These are phyloP conservation scores for Trypanosomatidae sp. DNA, from an alignment of 208 protist species.

Conservation along the genomic window DNA sequence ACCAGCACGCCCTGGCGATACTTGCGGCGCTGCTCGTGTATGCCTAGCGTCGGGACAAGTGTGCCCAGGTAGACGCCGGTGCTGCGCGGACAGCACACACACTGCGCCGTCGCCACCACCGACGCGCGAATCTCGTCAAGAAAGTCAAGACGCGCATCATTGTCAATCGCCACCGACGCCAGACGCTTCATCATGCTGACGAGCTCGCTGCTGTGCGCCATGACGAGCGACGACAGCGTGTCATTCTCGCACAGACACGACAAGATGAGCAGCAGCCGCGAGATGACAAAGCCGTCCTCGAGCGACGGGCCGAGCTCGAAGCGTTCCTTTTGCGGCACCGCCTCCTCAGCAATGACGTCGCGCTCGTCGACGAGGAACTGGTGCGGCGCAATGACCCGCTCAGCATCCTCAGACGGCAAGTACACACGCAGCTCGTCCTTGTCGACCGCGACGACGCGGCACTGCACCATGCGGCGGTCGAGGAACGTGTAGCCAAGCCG, in stretches of 20 bases:
- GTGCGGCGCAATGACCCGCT: conserved; percentile 14
- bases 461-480: conserved; percentile 48
- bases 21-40: conserved; percentile 22
- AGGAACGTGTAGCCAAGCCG: conserved; percentile 52
- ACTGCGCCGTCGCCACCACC: conserved; percentile 37
- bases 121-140: conserved; percentile 57
- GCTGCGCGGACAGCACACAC: conserved; percentile 11
- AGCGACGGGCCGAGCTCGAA: conserved; percentile 27
- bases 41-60: conserved; percentile 47
- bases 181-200: conserved; percentile 48
- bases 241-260: conserved; percentile 75
- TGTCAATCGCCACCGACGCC: conserved; percentile 51
- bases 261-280: conserved; percentile 66
- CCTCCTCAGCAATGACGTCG: conserved; percentile 38
- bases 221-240: conserved; percentile 41
- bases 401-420: conserved; percentile 17
- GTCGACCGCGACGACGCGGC: conserved; percentile 21
- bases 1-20: conserved; percentile 47
- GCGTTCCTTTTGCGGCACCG: conserved; percentile 19
- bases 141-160: conserved; percentile 58
- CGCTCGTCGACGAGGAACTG: conserved; percentile 35
- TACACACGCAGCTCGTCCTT: conserved; percentile 16
- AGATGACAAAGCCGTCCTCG: conserved; percentile 74
- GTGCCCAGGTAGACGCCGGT: conserved; percentile 13
- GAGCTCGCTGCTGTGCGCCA: conserved; percentile 26